Conservation (phyloP, 192 early-diverging fungal species). For the Coemansia brasiliensis region DNA sequence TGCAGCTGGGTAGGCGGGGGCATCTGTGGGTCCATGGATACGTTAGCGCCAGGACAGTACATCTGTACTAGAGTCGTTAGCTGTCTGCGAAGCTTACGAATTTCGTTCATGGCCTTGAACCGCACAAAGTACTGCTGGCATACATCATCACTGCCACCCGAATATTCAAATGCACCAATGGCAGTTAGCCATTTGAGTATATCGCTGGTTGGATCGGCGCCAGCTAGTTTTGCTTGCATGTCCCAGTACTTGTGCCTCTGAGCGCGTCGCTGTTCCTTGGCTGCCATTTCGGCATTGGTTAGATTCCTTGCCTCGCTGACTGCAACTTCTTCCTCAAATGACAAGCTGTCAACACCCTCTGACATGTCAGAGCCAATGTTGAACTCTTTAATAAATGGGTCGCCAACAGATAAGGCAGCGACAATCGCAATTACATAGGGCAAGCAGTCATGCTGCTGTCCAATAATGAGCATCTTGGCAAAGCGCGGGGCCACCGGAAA, state of each 20-base stretch:
- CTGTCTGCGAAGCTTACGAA: conserved; percentile 73
- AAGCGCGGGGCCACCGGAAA: conserved; percentile 93
- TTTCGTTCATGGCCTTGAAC: conserved; percentile 79
- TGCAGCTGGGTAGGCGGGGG: conserved; percentile 67
- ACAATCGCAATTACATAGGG: conserved; percentile 90
- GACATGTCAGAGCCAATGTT: conserved; percentile 56
- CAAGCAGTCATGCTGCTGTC: conserved; percentile 81
- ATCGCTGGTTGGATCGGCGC: conserved; percentile 78
- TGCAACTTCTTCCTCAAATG: conserved; percentile 39
- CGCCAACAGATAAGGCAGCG: conserved; percentile 88
- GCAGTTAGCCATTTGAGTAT: conserved; percentile 80
- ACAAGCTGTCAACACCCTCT: conserved; percentile 52
- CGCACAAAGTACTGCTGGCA: conserved; percentile 84
- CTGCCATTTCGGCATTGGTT: conserved; percentile 60
- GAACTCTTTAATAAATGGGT: conserved; percentile 84
- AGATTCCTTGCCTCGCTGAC: conserved; percentile 58
- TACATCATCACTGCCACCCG: conserved; percentile 64
- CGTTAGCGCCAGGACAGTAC: conserved; percentile 60
- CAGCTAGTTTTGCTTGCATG: conserved; percentile 59
- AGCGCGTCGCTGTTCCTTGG: conserved; percentile 61
- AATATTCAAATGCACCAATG: conserved; percentile 86
- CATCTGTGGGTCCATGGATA: conserved; percentile 67
- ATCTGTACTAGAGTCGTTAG: conserved; percentile 70
- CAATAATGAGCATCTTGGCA: conserved; percentile 76
- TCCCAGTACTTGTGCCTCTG: conserved; percentile 70